Percentiles rank a stretch among this genome's conserved stretches.
Conservation (phyloP, 1,139 yeast genomes). For the Kodamaea sp. region DNA sequence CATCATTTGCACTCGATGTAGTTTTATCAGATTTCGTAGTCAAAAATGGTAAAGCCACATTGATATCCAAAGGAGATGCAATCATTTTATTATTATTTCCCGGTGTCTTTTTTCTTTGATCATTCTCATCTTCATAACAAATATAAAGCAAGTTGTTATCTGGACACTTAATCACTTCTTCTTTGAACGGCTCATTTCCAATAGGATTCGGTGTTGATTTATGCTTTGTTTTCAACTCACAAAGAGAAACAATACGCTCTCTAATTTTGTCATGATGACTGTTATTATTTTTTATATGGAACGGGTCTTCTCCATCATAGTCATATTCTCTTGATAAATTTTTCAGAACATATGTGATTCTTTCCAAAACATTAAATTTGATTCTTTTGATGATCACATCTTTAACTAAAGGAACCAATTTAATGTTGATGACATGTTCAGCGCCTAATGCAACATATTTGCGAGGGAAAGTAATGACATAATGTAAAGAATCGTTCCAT, state of each 20-base stretch:
- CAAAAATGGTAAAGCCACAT: slow-evolving; percentile 44
- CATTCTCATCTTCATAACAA: slow-evolving; percentile 42
- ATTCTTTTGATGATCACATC: slow-evolving; percentile 67
- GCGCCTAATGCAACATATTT: slow-evolving; percentile 73
- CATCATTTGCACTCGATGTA: slow-evolving; percentile 23
- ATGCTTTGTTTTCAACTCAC: slow-evolving; percentile 58
- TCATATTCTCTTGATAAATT: slow-evolving; percentile 54
- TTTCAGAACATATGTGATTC: slow-evolving; percentile 60
- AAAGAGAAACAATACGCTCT: slow-evolving; percentile 54
- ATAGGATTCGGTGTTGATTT: slow-evolving; percentile 32
- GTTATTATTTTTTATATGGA: slow-evolving; percentile 2
- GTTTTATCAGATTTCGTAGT: slow-evolving; percentile 40
- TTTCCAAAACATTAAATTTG: slow-evolving; percentile 68
- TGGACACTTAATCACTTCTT: slow-evolving; percentile 55
- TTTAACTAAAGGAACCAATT: slow-evolving; percentile 69
- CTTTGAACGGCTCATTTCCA: slow-evolving; percentile 50
- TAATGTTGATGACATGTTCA: slow-evolving; percentile 57
- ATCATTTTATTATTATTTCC: slow-evolving; percentile 23
- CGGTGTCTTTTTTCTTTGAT: slow-evolving; percentile 11
- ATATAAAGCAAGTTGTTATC: slow-evolving; percentile 59
- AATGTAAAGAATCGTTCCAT: slow-evolving; percentile 79
- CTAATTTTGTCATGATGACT: slow-evolving; percentile 25
- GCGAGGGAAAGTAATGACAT: slow-evolving; percentile 72
- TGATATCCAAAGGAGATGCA: slow-evolving; percentile 45
- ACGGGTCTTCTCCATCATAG: slow-evolving; percentile 46